phyloP scores from a whole-genome alignment of 306 rosid genomes.

The Pyrus bretschneideri region DNA sequence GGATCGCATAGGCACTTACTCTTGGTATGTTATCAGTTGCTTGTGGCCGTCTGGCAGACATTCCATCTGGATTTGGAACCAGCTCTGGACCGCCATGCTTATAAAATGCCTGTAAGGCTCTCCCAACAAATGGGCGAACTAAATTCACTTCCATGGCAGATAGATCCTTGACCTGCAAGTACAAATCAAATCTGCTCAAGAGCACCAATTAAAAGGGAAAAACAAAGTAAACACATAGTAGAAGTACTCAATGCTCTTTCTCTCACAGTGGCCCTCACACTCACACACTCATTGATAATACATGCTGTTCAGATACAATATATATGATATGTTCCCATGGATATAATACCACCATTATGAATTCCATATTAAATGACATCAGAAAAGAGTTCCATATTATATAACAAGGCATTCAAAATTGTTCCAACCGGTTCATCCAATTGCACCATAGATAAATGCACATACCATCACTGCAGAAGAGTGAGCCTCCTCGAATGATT shows the following conservation, averaged over 20 bases:
- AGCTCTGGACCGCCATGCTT: constrained; percentile 86
- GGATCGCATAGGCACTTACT: constrained; percentile 43
- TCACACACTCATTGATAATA: neutral
- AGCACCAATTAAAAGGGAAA: neutral
- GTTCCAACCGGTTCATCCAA: neutral
- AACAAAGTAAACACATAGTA: neutral
- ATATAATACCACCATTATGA: neutral
- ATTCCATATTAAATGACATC: neutral
- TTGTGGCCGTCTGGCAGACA: constrained; percentile 57
- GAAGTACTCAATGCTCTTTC: neutral
- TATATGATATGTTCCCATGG: neutral
- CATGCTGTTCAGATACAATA: neutral
- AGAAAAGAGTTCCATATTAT: neutral
- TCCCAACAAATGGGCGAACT: constrained; percentile 87
- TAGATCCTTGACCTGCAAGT: constrained; percentile 67
- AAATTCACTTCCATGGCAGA: constrained; percentile 98
- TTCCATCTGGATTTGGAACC: constrained; percentile 77
- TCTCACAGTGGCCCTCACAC: neutral
- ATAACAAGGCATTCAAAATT: neutral
- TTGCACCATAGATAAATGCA: neutral
- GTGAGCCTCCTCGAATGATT: constrained; percentile 68
- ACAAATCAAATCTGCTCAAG: constrained; percentile 11
- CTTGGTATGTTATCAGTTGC: constrained; percentile 58
- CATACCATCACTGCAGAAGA: constrained; percentile 88
- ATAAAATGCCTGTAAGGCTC: constrained; percentile 82